Percentiles rank a stretch among this genome's conserved stretches.
phyloP scores from a whole-genome alignment of 2,329 filamentous ascomycete species.

The Metarhizium rileyi region DNA sequence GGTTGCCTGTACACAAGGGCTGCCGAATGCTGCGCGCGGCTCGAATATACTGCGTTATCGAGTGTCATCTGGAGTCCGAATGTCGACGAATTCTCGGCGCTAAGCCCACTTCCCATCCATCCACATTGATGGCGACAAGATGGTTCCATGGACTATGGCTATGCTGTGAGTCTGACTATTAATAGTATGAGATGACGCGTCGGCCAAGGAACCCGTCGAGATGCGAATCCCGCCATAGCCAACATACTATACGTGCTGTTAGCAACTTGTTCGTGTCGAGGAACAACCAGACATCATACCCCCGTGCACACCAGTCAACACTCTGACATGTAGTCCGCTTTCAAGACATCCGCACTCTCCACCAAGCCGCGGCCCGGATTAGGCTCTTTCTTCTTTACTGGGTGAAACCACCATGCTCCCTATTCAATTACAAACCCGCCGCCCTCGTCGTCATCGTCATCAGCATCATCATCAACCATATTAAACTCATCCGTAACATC shows the following conservation, averaged over 20 bases:
- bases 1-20: too few relatives aligned
- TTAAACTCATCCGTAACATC: constrained; percentile 35
- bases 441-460: constrained; percentile 32
- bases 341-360: neutral
- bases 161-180: neutral
- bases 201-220: neutral
- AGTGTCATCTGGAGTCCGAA: too few relatives aligned
- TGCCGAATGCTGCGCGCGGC: too few relatives aligned
- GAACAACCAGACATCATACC: neutral
- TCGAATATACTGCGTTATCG: too few relatives aligned
- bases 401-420: neutral
- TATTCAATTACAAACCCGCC: constrained; percentile 35
- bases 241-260: too few relatives aligned
- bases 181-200: neutral
- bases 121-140: too few relatives aligned
- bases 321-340: neutral
- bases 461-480: constrained; percentile 28
- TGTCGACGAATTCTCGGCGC: too few relatives aligned
- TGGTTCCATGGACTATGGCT: too few relatives aligned
- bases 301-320: neutral
- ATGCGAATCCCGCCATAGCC: neutral
- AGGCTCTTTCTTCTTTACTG: neutral
- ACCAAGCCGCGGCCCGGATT: neutral
- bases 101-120: too few relatives aligned
- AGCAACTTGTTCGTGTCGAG: neutral